Evolutionary conservation across 495 filamentous ascomycete species (phyloP).

Genomic region (Aspergillus bertholletiae): DNA sequence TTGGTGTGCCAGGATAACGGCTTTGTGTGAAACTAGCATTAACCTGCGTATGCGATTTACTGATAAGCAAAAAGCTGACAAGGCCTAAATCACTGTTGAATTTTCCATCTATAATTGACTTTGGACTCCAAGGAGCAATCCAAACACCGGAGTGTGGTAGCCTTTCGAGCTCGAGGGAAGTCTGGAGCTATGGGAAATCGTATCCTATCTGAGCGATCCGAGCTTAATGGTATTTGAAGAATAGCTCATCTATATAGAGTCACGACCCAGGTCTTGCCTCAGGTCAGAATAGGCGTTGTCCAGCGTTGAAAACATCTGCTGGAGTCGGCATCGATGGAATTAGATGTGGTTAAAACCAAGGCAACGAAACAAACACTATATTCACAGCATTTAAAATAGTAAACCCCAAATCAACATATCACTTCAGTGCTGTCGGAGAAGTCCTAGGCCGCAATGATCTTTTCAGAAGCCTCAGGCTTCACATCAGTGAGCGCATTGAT

Average conservation of each 20-base stretch:
- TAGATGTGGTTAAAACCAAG: conserved; percentile 1
- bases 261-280: not conserved
- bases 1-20: no score
- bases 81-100: no score
- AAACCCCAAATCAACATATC: conserved; percentile 10
- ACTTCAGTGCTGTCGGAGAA: conserved; percentile 13
- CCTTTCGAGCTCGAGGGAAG: not conserved
- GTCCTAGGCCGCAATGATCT: conserved; percentile 38
- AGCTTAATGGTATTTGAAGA: not conserved
- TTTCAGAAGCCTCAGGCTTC: conserved; percentile 64
- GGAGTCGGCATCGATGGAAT: not conserved
- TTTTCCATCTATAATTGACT: no score
- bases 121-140: no score
- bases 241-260: not conserved
- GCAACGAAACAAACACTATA: conserved; percentile 6
- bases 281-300: not conserved
- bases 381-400: conserved; percentile 17
- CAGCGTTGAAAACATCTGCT: not conserved
- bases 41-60: no score
- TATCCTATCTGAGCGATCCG: not conserved
- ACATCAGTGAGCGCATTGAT: conserved; percentile 75
- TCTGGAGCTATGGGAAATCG: no score
- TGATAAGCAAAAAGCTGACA: no score
- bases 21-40: no score
- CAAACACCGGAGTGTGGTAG: no score